A percentile compares a stretch with the other conserved stretches of the same genome.
Conservation (phyloP, 345 rosid genomes). For the Gossypium longicalyx region DNA sequence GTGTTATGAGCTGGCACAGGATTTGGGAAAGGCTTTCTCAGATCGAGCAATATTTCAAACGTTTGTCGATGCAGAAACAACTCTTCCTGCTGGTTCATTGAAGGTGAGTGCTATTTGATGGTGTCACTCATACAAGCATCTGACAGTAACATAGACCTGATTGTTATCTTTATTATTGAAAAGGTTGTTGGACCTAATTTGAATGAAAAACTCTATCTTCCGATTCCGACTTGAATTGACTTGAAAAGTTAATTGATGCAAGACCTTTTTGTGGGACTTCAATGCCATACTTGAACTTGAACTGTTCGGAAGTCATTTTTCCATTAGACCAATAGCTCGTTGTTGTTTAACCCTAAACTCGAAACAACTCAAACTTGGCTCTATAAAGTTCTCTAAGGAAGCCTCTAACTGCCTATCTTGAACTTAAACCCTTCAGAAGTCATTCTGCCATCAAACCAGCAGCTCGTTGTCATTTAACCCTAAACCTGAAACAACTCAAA, state of each 20-base stretch:
- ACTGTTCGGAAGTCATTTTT: too few species aligned
- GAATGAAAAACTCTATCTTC: background rate
- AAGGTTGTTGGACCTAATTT: background rate
- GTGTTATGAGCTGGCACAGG: slow-evolving; percentile 83
- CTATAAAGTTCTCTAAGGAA: too few species aligned
- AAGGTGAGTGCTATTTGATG: slow-evolving; percentile 39
- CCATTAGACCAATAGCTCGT: too few species aligned
- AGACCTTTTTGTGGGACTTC: too few species aligned
- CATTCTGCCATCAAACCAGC: too few species aligned
- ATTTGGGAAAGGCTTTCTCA: slow-evolving; percentile 85
- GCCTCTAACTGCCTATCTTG: too few species aligned
- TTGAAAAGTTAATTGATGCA: background rate
- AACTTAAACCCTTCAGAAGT: too few species aligned
- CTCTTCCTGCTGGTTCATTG: slow-evolving; percentile 42
- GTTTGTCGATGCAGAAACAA: slow-evolving; percentile 55
- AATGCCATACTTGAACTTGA: too few species aligned
- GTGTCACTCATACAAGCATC: background rate
- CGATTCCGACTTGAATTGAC: background rate
- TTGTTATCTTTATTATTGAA: too few species aligned
- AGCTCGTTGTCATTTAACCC: too few species aligned
- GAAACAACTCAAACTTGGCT: too few species aligned
- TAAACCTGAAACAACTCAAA: background rate
- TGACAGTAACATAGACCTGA: background rate
- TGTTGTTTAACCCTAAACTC: too few species aligned
- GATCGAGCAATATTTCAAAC: slow-evolving; percentile 64